Base-by-base conservation (phyloP, 495 filamentous ascomycete genomes). In the Oidiodendron maius region DNA sequence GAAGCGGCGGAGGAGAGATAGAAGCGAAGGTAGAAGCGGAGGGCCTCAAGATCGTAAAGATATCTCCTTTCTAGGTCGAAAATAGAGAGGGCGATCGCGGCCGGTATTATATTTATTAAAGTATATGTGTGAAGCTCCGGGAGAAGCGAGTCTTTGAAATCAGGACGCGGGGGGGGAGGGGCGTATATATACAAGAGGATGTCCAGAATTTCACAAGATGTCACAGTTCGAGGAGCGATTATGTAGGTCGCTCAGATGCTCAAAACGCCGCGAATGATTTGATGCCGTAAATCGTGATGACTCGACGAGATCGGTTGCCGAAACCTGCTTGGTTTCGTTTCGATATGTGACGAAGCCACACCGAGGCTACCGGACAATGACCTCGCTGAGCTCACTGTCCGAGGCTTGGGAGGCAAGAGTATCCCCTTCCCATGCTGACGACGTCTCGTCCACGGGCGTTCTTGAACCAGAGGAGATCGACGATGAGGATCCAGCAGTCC, bases 391-490 rank as follows among this genome's bases (percentile, higher is more conserved):
- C 44, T 60, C 58, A 3, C 43, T 52, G 24, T 57, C 54, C 22
- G 58, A 60, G 17, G 32, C 25, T 47, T 57, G 54, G 20, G 54
- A 57, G 28, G 59, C 56, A 12, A 61, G 40, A 12, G 59, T 61
- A 17, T 61, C 59, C 3, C 59, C 59, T 40, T 59, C 56, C 49
- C 59, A 55, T 8, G 39, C 43, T 4, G 52, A 52, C n/a, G 53
- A 28, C 37, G 41, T 44, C 13, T 61, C 56, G 18, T 57, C 56
- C 32, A 58, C 62, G 8, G 71, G 70, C 51, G 68, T 72, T 30
- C 69, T 49, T 46, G 65, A 67, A 13, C 65, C 70, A 11, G 67
- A 69, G 51, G 67, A 69, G 5, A 68, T 61, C 10, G 65, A 68
- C 30, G 60, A 65, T 24, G 64, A 52, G 25, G 59, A 61, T 51